Evolutionary conservation across 495 filamentous ascomycete genomes (phyloP).

Genomic region (Neurospora discreta): DNA sequence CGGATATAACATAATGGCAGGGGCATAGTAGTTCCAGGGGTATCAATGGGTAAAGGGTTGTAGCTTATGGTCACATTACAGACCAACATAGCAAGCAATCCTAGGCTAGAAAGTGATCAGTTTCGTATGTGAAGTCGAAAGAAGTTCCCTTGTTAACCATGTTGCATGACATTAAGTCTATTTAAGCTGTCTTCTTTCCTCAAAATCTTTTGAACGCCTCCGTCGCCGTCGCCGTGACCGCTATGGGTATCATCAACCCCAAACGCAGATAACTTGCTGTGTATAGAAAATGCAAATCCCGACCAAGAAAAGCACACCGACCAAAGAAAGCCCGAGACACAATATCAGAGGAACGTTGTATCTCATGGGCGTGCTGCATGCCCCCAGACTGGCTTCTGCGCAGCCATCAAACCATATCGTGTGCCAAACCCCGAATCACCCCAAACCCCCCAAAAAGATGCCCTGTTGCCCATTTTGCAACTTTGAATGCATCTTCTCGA

Average conservation of each 20-base stretch:
- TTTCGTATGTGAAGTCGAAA: background rate
- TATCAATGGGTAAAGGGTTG: background rate
- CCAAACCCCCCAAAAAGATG: background rate
- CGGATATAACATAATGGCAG: background rate
- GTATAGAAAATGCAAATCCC: background rate
- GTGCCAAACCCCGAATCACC: background rate
- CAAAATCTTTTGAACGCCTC: conserved; percentile 11
- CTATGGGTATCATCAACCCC: conserved; percentile 14
- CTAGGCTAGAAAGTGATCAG: background rate
- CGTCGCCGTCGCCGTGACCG: conserved; percentile 10
- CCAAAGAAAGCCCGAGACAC: background rate
- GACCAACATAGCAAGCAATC: background rate
- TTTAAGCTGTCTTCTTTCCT: background rate
- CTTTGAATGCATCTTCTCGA: background rate
- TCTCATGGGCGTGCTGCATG: background rate
- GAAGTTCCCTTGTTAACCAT: background rate
- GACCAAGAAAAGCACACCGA: background rate
- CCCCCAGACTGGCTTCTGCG: background rate
- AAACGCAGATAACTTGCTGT: background rate
- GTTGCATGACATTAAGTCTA: background rate
- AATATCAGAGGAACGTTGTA: background rate
- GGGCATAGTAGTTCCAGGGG: background rate
- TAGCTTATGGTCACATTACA: background rate
- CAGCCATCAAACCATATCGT: background rate
- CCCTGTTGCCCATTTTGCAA: background rate